These are phyloP conservation scores for Metschnikowia corniflorae DNA, from an alignment of 805 yeast genomes.

Conservation along the genomic window DNA sequence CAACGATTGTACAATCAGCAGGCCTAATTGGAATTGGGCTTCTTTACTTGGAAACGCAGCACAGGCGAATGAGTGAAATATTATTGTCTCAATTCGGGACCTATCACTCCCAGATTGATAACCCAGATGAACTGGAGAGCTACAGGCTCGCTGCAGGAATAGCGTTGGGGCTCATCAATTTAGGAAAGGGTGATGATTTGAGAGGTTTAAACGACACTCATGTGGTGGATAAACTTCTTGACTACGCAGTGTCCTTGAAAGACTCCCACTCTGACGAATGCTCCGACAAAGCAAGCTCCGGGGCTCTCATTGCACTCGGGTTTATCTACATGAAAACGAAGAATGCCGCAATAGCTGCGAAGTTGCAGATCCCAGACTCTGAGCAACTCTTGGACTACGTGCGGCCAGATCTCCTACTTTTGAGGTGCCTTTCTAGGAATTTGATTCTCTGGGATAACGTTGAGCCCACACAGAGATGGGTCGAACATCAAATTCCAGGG, in stretches of 20 bases:
- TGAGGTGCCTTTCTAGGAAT: conserved; percentile 60
- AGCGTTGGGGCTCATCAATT: conserved; percentile 76
- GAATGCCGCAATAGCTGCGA: conserved; percentile 55
- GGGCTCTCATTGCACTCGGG: conserved; percentile 73
- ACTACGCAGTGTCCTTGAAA: conserved; percentile 55
- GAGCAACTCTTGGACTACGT: conserved; percentile 61
- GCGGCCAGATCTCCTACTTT: conserved; percentile 72
- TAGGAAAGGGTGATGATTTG: conserved; percentile 69
- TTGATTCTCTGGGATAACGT: conserved; percentile 71
- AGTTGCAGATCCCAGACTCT: conserved; percentile 57
- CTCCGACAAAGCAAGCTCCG: conserved; percentile 62
- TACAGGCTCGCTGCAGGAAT: conserved; percentile 87
- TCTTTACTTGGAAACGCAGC: conserved; percentile 71
- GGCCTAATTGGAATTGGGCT: conserved; percentile 90
- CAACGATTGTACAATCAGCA: conserved; percentile 81
- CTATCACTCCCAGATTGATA: conserved; percentile 51
- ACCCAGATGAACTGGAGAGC: conserved; percentile 63
- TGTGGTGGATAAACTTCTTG: conserved; percentile 56
- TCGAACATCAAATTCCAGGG: conserved; percentile 52
- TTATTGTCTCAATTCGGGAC: conserved; percentile 66
- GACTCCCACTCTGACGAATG: conserved; percentile 60
- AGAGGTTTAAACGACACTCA: conserved; percentile 59
- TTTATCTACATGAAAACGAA: conserved; percentile 71
- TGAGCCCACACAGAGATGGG: conserved; percentile 51
- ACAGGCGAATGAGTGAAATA: conserved; percentile 81